Evolutionary conservation across 2,329 filamentous ascomycete species (phyloP), one percentile per base, ranked within the genome.

Genomic region (Xylariaceae sp.): DNA sequence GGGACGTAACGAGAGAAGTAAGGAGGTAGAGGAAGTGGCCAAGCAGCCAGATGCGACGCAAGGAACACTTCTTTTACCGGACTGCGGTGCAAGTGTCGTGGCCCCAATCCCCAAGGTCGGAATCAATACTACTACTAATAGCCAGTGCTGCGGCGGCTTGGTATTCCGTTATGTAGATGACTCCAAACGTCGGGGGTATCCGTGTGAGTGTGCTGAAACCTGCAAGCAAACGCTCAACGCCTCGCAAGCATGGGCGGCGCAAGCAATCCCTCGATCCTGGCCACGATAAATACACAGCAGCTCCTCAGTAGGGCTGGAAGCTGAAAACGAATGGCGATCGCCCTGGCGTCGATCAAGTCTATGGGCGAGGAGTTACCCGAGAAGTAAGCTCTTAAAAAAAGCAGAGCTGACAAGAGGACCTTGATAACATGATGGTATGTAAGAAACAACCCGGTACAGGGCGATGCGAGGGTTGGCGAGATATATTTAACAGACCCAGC

Each of bases 321-420:
- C 67, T 67, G 66, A 69, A 63, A 60, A 53, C 47, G 56, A 66
- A 62, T 44, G 59, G 54, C 53, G 62, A 61, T 60, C 58, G 59
- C 64, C 62, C 62, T 61, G 51, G 60, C 63, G 64, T 66, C 67
- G 66, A 69, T 68, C 67, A 66, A 51, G 50, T 55, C 49, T 51
- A 37, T 23, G 50, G 53, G 23, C 11, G 37, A 42, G 37, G 23
- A 17, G 15, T 55, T 47, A 23, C 45, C 55, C 45, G 42, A 35
- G 45, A 53, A 44, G 49, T 51, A 4, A 35, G 48, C 48, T 50
- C 48, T 50, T 15, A 52, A 35, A 44, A 10, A 48, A 56, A 51
- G 45, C 37, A 42, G 53, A 58, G 57, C 39, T 35, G 51, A 52
- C 62, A 51, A 60, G 51, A 15, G 42, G 47, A 60, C 37, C 34